Base-by-base conservation (phyloP, 306 rosid species). In the Lotus japonicus region DNA sequence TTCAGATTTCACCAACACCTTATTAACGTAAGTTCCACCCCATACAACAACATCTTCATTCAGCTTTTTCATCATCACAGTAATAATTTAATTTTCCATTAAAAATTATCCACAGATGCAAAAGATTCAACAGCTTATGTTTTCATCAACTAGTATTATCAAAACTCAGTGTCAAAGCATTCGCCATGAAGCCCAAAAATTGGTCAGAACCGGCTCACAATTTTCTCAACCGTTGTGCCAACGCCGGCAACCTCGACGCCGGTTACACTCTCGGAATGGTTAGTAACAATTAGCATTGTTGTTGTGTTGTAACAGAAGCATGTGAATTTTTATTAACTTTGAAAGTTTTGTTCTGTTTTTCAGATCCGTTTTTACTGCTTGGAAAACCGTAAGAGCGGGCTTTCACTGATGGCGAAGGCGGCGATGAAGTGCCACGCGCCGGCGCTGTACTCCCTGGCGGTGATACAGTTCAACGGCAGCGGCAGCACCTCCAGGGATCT, bases 181-280 rank as follows among this genome's bases (percentile, higher is more conserved):
- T 91, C 4, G 82, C 78, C 2, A 12, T 91, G 1, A 70, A 63
- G 31, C 80, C 88, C 15, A 52, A 54, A 12, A 84, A 74, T 35
- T 88, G 97, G 97, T 84, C 85, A 0, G 97, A 88, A 0, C 4
- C 6, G 4, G 49, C 15, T 43, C 15, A 88, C 76, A 58, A 77
- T 9, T 94, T 94, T 46, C 77, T 94, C 39, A 84, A 58, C 62
- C 82, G 33, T 12, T 94, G 97, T 48, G 89, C 62, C 8, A 42
- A 15, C 79, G 88, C 94, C 58, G 98, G 98, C 21, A 92, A 76
- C 87, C 52, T 69, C 1, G 92, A 94, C 28, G 98, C 98, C 7
- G 80, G 73, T 21, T 90, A 84, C 58, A 86, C 87, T 75, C 98
- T 94, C 41, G 98, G 98, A 77, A 94, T 94, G 98, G 98, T 94